phyloP scores from a whole-genome alignment of 2,329 filamentous ascomycete genomes.

The Phaeosphaeriaceae sp. region DNA sequence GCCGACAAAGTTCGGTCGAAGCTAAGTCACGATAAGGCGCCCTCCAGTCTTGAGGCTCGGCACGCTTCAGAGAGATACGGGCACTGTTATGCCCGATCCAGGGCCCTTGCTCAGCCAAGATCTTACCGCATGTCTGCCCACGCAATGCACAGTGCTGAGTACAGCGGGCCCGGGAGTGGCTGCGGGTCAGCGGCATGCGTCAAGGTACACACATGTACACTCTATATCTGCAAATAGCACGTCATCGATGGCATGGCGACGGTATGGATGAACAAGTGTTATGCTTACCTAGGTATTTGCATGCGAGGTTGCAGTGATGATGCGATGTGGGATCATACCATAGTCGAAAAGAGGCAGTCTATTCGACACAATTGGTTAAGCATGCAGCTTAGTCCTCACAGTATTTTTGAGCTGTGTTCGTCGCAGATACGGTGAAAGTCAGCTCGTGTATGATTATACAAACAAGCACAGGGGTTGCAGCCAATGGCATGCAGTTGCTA shows the following conservation, averaged over 20 bases:
- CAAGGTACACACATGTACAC: not conserved
- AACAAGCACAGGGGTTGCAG: not conserved
- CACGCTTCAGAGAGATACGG: not conserved
- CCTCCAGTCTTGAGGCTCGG: not conserved
- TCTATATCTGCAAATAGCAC: not conserved
- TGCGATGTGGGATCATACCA: no score
- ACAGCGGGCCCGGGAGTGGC: not conserved
- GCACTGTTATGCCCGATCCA: not conserved
- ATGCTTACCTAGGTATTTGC: no score
- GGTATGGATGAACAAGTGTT: no score
- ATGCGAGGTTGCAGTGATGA: no score
- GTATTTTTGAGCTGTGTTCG: no score
- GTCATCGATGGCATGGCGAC: not conserved
- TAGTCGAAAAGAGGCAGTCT: no score
- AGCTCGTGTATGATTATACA: no score
- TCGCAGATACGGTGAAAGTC: no score
- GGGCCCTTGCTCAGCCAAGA: not conserved
- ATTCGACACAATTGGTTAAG: no score
- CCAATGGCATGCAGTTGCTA: not conserved
- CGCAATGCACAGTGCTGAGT: not conserved
- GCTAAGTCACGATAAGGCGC: not conserved
- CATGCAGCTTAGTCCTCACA: no score
- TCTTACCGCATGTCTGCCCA: not conserved
- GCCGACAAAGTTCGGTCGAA: not conserved
- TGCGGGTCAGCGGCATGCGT: not conserved